Evolutionary conservation across 129 eudicot genomes (phyloP), one percentile per base, ranked within the genome.

Genomic region (Artemisia argyi): DNA sequence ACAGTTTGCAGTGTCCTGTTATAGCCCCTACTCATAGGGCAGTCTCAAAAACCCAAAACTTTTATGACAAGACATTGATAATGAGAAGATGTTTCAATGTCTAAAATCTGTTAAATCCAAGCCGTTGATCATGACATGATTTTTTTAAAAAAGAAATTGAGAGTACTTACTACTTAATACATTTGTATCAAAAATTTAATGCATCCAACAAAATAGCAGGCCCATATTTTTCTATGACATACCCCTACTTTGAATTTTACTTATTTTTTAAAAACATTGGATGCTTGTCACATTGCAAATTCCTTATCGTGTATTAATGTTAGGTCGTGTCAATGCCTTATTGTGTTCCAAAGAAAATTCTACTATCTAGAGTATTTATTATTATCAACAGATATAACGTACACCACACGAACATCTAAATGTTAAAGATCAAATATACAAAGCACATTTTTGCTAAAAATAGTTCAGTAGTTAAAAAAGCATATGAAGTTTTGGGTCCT

Each of bases 1-100:
- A 66, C 55, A 78, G 82, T 44, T 2, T 11, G 52, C 73, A 78
- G 82, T 71, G 61, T 44, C 76, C 73, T 78, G 2, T 47, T 55
- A 8, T 64, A 72, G 73, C 60, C 82, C 72, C 71, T 30, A 50
- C 42, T 50, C 28, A 59, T 20, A 72, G 73, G 77, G 58, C 11
- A 39, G 46, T 1, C 46, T 39, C 46, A 39, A 39, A 39, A 56
- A 71, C 54, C 61, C 65, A 39, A 19, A 71, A 53, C 52, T 17
- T 18, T 71, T 52, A 22, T 49, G 73, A 78, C 77, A 71, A 78
- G 60, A 62, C 77, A 68, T 47, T 14, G 48, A 24, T 66, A 42
- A 61, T 11, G 44, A 78, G 65, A 70, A 70, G 81, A 71, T 47
- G 72, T 77, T 70, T 62, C 76, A 65, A 35, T 70, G 28, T 51